These are phyloP conservation scores for Lactifluus volemus DNA, from an alignment of 768 basidiomycete genomes.

Conservation along the genomic window DNA sequence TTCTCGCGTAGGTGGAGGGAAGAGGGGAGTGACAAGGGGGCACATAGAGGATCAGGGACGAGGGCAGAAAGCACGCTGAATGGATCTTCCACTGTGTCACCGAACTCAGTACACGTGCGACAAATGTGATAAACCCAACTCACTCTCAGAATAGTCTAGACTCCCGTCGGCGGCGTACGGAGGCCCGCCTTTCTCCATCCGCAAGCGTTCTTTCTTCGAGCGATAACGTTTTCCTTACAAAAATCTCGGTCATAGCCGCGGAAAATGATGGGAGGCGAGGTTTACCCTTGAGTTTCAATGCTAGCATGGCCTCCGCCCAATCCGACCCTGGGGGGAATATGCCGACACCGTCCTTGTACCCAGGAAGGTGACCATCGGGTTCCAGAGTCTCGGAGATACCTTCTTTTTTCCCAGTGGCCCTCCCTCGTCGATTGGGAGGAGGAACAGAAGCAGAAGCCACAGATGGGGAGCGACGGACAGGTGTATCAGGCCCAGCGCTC, in stretches of 20 bases:
- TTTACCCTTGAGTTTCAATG: constrained; percentile 66
- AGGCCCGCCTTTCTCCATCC: constrained; percentile 70
- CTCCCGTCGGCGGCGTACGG: constrained; percentile 70
- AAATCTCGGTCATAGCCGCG: background rate
- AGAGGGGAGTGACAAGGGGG: constrained; percentile 53
- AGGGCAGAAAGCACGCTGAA: constrained; percentile 58
- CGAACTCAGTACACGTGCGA: constrained; percentile 7
- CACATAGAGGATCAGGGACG: constrained; percentile 47
- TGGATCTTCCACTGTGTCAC: constrained; percentile 63
- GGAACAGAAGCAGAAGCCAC: constrained; percentile 15
- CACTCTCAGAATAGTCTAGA: constrained; percentile 64
- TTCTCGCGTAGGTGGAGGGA: constrained; percentile 28
- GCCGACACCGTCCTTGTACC: constrained; percentile 67
- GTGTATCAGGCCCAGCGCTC: constrained; percentile 22
- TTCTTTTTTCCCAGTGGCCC: constrained; percentile 36
- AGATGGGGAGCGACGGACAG: constrained; percentile 24
- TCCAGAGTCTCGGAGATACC: constrained; percentile 45
- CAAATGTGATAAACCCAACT: constrained; percentile 22
- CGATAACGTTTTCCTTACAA: constrained; percentile 60
- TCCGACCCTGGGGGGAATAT: constrained; percentile 63
- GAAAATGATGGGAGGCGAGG: background rate
- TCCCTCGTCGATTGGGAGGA: constrained; percentile 17
- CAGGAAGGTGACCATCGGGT: constrained; percentile 63
- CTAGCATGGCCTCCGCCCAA: constrained; percentile 64
- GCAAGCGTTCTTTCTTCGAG: constrained; percentile 72